These are phyloP conservation scores for Betula pendula DNA, from an alignment of 306 rosid genomes.

Conservation along the genomic window DNA sequence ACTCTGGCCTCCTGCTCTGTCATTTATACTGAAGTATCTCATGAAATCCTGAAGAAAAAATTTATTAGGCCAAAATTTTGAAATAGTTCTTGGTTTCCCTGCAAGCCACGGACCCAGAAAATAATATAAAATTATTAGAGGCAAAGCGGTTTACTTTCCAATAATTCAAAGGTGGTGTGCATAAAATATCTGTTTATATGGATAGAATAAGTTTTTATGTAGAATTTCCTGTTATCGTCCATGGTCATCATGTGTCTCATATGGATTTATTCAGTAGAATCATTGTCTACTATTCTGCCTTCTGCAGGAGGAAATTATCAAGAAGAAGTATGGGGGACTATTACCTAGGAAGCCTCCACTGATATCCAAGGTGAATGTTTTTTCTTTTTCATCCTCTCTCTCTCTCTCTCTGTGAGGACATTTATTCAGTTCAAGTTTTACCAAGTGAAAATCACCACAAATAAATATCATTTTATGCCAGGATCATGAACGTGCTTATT, in stretches of 20 bases:
- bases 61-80: background rate
- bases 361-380: slow-evolving; percentile 75
- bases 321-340: slow-evolving; percentile 94
- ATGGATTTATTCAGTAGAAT: slow-evolving; percentile 22
- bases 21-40: background rate
- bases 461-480: slow-evolving; percentile 36
- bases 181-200: background rate
- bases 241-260: slow-evolving; percentile 19
- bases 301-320: slow-evolving; percentile 70
- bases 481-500: slow-evolving; percentile 98
- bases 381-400: slow-evolving; percentile 1
- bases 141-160: slow-evolving; percentile 2
- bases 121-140: background rate
- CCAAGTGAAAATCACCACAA: slow-evolving; percentile 19
- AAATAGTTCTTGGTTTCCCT: background rate
- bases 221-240: background rate
- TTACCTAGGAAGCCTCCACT: slow-evolving; percentile 87
- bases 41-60: background rate
- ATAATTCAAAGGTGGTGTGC: slow-evolving; percentile 9
- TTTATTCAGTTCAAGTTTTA: background rate
- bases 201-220: background rate
- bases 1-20: background rate
- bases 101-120: background rate
- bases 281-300: slow-evolving; percentile 23
- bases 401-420: background rate